Base-by-base conservation (phyloP, 2,329 filamentous ascomycete species). In the Phialophora chinensis region DNA sequence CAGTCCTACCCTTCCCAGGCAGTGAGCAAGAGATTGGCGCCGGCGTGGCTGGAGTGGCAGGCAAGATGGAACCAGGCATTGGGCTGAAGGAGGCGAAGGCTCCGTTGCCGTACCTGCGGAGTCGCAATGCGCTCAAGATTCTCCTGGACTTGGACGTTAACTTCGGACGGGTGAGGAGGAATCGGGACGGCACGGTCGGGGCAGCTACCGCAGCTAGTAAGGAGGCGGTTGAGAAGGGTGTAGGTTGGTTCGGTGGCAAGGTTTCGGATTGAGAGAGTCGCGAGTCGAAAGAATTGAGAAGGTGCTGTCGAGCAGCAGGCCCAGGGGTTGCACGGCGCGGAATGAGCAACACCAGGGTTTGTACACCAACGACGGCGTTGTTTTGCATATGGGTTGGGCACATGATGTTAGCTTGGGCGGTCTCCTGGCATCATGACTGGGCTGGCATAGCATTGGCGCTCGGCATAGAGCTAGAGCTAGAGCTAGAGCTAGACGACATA, bases 101-200 rank as follows among this genome's bases (percentile, higher is more conserved):
- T 17, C 87, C 88, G 54, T 77, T 90, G 68, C 87, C 88, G 33
- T 90, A 90, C 75, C 78, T 91, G 71, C 82, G 89, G 73, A 96
- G 91, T 79, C 86, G 93, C 67, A 98, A 97, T 77, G 94, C 94
- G 11, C 84, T 98, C 73, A 97, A 97, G 86, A 91, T 97, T 74
- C 94, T 98, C 73, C 87, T 97, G 57, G 94, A 98, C 78, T 83
- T 98, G 68, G 94, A 98, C 76, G 90, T 95, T 81, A 91, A 96
- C 77, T 97, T 98, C 83, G 94, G 94, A 68, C 87, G 88, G 72
- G 81, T 91, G 67, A 88, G 86, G 79, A 75, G 91, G 60, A 84
- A 84, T 38, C 74, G 78, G 38, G 74, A 77, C 42, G 31, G 50
- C 10, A 63, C 50, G 56, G 25, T 31, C 27, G 42, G 60, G 27